Percentiles rank a stretch among this genome's conserved stretches.
Conservation (phyloP, 2,329 filamentous ascomycete species). For the Exophiala xenobiotica region DNA sequence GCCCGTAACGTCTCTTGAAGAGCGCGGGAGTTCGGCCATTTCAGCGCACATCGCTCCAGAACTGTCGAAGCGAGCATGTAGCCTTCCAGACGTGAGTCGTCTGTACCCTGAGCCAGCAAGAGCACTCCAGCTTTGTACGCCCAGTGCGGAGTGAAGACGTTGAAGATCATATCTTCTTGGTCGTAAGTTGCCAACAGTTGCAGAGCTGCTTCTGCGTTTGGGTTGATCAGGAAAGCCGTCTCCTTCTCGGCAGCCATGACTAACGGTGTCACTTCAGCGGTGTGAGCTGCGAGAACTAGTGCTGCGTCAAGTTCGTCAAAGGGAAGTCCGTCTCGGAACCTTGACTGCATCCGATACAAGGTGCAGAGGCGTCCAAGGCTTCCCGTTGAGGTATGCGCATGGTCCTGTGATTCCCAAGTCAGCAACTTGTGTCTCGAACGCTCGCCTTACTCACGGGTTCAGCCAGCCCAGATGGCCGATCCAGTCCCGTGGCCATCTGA, state of each 20-base stretch:
- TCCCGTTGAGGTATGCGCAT: neutral
- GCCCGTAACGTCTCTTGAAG: neutral
- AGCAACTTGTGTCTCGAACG: neutral
- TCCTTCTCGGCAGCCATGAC: neutral
- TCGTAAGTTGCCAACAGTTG: neutral
- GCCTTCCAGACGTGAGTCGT: neutral
- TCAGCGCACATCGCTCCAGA: slow-evolving; percentile 7
- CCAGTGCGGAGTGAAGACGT: slow-evolving; percentile 7
- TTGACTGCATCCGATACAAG: slow-evolving; percentile 1
- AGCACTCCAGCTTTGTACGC: slow-evolving; percentile 4
- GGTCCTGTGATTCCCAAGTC: neutral
- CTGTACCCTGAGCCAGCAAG: too few species aligned
- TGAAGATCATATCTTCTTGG: slow-evolving; percentile 3
- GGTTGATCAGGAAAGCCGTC: neutral
- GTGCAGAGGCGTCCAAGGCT: neutral
- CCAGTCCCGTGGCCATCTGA: slow-evolving; percentile 5
- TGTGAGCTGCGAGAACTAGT: neutral
- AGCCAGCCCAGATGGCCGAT: slow-evolving; percentile 2
- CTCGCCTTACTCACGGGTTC: neutral
- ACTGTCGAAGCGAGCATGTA: slow-evolving; percentile 3
- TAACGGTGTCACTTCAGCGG: neutral
- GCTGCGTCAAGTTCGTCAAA: neutral
- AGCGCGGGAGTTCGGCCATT: slow-evolving; percentile 5
- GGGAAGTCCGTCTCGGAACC: slow-evolving; percentile 1
- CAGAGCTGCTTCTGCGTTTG: neutral